A percentile compares a stretch with the other conserved stretches of the same genome.
Evolutionary conservation across 345 rosid genomes (phyloP).

Genomic region (Acer campestre): DNA sequence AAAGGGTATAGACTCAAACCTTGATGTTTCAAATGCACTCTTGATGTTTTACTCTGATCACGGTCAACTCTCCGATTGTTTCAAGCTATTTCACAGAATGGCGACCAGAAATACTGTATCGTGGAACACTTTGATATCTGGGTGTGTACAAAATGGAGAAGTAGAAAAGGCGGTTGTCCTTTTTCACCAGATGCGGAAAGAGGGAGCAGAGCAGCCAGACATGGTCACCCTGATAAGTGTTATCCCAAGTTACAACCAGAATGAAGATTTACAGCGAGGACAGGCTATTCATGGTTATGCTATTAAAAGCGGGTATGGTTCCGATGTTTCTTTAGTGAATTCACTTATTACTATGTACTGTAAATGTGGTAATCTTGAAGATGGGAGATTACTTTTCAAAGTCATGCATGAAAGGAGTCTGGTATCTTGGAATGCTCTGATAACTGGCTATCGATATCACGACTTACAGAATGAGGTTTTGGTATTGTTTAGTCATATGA

Average conservation of each 20-base stretch:
- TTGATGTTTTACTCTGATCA: conserved; percentile 41
- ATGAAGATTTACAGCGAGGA: conserved; percentile 27
- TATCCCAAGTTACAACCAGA: conserved; percentile 24
- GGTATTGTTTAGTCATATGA: conserved; percentile 28
- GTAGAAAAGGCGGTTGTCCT: conserved; percentile 39
- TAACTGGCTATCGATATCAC: conserved; percentile 30
- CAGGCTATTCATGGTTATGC: conserved; percentile 43
- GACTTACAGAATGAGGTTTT: conserved; percentile 27
- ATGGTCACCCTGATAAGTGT: conserved; percentile 38
- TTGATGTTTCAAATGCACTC: conserved; percentile 43
- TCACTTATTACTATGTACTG: conserved; percentile 46
- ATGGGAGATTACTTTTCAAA: conserved; percentile 39
- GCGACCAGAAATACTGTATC: conserved; percentile 33
- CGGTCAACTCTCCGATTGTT: conserved; percentile 23
- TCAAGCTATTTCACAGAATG: conserved; percentile 39
- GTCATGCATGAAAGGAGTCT: conserved; percentile 24
- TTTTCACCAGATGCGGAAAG: conserved; percentile 44
- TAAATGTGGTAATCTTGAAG: conserved; percentile 37
- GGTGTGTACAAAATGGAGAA: conserved; percentile 37
- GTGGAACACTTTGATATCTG: conserved; percentile 47
- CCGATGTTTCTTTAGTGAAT: conserved; percentile 34
- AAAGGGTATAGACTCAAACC: conserved; percentile 35
- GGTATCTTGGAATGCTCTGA: conserved; percentile 48
- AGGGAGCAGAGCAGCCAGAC: conserved; percentile 38
- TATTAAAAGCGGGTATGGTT: conserved; percentile 30